Evolutionary conservation across 1,284 basidiomycete species (phyloP).

Genomic region (Porodaedalea pini): DNA sequence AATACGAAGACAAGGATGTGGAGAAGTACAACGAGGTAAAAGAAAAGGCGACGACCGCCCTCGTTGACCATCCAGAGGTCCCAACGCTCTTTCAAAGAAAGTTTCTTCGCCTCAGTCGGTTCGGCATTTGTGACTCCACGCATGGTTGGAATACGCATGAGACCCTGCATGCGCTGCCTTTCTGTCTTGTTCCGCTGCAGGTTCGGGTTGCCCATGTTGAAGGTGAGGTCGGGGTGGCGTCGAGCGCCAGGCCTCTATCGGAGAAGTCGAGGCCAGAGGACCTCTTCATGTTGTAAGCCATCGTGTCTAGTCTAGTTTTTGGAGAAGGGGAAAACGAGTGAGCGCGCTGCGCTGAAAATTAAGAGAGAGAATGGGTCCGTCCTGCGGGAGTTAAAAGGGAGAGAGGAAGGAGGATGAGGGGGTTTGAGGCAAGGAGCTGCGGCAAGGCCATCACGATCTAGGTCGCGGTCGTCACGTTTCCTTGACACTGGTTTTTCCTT

Average conservation of each 20-base stretch:
- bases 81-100: constrained; percentile 41
- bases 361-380: background rate
- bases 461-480: constrained; percentile 6
- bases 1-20: constrained; percentile 72
- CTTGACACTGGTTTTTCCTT: background rate
- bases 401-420: background rate
- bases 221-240: constrained; percentile 51
- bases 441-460: background rate
- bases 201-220: constrained; percentile 34
- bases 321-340: constrained; percentile 4
- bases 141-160: constrained; percentile 56
- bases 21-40: constrained; percentile 71
- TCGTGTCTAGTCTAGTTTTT: constrained; percentile 5
- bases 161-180: constrained; percentile 70
- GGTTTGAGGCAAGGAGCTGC: constrained; percentile 3
- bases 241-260: constrained; percentile 50
- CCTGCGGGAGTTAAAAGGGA: constrained; percentile 9
- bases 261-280: constrained; percentile 71
- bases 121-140: constrained; percentile 32
- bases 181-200: constrained; percentile 80
- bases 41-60: constrained; percentile 73
- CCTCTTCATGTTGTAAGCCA: constrained; percentile 35
- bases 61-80: constrained; percentile 89
- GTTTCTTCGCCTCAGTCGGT: constrained; percentile 32
- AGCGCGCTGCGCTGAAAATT: constrained; percentile 11